Evolutionary conservation across 495 filamentous ascomycete species (phyloP), one percentile per base, ranked within the genome.

Genomic region (Talaromyces nanjingensis): DNA sequence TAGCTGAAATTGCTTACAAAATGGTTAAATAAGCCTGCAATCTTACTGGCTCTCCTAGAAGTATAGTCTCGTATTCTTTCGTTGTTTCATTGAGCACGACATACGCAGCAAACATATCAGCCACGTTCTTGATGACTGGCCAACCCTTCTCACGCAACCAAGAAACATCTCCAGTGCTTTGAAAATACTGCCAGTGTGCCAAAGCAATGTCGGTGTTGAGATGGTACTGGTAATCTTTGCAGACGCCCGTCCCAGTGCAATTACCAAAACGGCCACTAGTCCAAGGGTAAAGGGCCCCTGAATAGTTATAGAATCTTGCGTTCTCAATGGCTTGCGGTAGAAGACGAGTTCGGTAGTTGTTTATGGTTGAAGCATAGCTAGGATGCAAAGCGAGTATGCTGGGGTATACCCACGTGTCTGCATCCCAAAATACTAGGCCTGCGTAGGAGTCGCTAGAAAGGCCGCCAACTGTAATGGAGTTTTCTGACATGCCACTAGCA

Each of bases 211-310:
- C 59, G 3, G 59, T 61, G 37, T 61, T 61, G 34, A 86, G 62
- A 68, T 87, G 84, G 65, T 87, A 86, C 68, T 87, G 81, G 67
- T 87, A 86, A 67, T 86, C 82, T 29, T 79, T 79, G 68, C 84
- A 86, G 9, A 84, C 84, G 1, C 84, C 84, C 1, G 81, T 84
- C 3, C 74, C 82, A 6, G 84, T 87, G 64, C 83, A 86, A 64
- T 87, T 86, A 6, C 84, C 84, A 65, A 75, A 85, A n/a, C 83
- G 69, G n/a, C 76, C 80, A 39, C 77, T 76, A 1, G 82, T 85
- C 84, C 84, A 87, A 0, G 84, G 79, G 65, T 77, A 87, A 31
- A 84, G 71, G 0, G 80, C 79, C 11, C 79, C 79, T 2, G 68
- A 70, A 45, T 78, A 74, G n/a, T 69, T 67, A 34, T 75, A 80